Percentiles rank a stretch among this genome's conserved stretches.
These are phyloP conservation scores for Fusarium sublunatum DNA, from an alignment of 2,329 filamentous ascomycete species.

Conservation along the genomic window DNA sequence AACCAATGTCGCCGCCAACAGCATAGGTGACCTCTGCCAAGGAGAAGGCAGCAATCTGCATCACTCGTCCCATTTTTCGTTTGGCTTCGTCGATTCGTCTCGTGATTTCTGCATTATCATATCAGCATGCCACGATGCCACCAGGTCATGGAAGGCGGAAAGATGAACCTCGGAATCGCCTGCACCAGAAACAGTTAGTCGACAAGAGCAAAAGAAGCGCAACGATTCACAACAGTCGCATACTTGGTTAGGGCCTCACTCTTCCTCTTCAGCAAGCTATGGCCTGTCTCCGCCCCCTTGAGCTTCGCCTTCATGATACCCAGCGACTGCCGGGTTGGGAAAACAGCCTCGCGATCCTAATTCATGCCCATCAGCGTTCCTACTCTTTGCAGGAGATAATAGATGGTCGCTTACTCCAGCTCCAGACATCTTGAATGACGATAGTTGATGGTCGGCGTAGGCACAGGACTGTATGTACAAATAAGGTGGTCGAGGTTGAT, in stretches of 20 bases:
- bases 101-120: slow-evolving; percentile 78
- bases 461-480: slow-evolving; percentile 6
- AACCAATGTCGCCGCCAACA: slow-evolving; percentile 93
- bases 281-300: slow-evolving; percentile 90
- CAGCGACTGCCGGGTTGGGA: slow-evolving; percentile 96
- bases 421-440: slow-evolving; percentile 49
- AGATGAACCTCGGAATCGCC: slow-evolving; percentile 83
- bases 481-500: slow-evolving; percentile 14
- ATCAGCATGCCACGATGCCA: slow-evolving; percentile 32
- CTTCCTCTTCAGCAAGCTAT: slow-evolving; percentile 96
- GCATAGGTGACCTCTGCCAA: slow-evolving; percentile 97
- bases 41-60: slow-evolving; percentile 99
- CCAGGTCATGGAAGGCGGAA: background rate
- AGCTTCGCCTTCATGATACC: slow-evolving; percentile 98
- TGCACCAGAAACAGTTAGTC: slow-evolving; percentile 52
- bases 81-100: slow-evolving; percentile 98
- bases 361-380: slow-evolving; percentile 27
- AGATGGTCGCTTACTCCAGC: slow-evolving; percentile 43
- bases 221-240: slow-evolving; percentile 42
- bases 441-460: slow-evolving; percentile 7
- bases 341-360: slow-evolving; percentile 94
- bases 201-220: background rate
- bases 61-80: slow-evolving; percentile 98
- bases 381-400: background rate
- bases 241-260: slow-evolving; percentile 98